These are phyloP conservation scores for Eucalyptus fibrosa DNA, from an alignment of 345 rosid species.

Conservation along the genomic window DNA sequence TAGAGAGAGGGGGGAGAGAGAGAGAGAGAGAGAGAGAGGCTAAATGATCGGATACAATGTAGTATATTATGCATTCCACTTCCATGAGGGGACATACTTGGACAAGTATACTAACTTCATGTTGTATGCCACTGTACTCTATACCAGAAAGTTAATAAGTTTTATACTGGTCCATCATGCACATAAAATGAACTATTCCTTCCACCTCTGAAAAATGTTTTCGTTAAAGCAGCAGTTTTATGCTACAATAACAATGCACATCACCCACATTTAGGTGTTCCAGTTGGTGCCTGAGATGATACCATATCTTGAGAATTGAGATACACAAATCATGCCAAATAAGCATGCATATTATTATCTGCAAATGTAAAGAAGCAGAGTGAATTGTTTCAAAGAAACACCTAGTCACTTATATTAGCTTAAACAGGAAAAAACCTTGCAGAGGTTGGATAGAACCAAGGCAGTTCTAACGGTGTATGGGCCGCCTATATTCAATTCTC, in stretches of 20 bases:
- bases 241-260: background rate
- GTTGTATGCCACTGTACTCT: background rate
- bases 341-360: background rate
- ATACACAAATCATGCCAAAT: background rate
- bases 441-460: conserved; percentile 52
- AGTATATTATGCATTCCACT: background rate
- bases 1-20: background rate
- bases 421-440: conserved; percentile 45
- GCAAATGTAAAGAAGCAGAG: background rate
- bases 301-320: background rate
- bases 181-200: background rate
- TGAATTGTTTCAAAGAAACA: background rate
- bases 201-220: background rate
- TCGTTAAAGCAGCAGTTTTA: background rate
- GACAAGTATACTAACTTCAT: background rate
- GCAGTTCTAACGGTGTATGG: conserved; percentile 70
- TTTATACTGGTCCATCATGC: background rate
- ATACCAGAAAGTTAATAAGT: background rate
- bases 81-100: background rate
- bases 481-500: conserved; percentile 78
- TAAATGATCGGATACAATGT: background rate
- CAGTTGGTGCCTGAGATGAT: background rate
- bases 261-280: background rate
- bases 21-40: background rate
- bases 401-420: background rate